Percentiles rank a stretch among this genome's conserved stretches.
Conservation (phyloP, 2,329 filamentous ascomycete species). For the Amylocarpus encephaloides region DNA sequence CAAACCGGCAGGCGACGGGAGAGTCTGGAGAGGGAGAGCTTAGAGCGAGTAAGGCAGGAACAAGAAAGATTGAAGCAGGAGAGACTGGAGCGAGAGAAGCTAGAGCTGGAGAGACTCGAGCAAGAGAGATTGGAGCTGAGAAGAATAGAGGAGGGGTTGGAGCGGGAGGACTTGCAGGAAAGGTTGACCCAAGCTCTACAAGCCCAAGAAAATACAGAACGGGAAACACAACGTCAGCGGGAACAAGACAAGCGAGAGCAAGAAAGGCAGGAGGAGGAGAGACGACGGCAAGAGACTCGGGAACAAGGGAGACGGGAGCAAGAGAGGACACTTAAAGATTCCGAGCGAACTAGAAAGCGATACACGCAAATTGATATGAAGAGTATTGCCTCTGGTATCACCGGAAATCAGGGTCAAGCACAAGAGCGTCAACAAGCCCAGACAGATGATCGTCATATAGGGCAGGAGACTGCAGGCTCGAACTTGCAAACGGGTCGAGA, state of each 20-base stretch:
- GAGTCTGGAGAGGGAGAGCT: too few species aligned
- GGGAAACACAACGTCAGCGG: background rate
- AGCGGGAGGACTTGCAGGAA: background rate
- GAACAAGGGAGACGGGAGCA: slow-evolving; percentile 1
- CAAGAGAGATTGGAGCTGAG: slow-evolving; percentile 1
- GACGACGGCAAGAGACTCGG: slow-evolving; percentile 1
- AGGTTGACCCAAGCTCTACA: background rate
- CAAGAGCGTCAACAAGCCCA: background rate
- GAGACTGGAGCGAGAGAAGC: background rate
- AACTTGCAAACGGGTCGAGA: too few species aligned
- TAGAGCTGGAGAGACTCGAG: too few species aligned
- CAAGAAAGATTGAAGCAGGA: background rate
- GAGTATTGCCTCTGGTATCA: too few species aligned
- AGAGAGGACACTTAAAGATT: background rate
- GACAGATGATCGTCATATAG: too few species aligned
- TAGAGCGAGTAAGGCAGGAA: too few species aligned
- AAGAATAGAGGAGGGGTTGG: background rate
- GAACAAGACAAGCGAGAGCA: background rate
- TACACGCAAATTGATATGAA: background rate
- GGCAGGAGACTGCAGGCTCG: too few species aligned
- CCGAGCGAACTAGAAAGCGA: background rate
- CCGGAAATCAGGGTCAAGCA: background rate
- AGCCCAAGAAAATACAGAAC: slow-evolving; percentile 8
- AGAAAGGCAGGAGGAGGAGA: slow-evolving; percentile 2
- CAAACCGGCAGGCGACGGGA: too few species aligned